Base-by-base conservation (phyloP, 2,329 filamentous ascomycete genomes). In the Rugonectria rugulosa region DNA sequence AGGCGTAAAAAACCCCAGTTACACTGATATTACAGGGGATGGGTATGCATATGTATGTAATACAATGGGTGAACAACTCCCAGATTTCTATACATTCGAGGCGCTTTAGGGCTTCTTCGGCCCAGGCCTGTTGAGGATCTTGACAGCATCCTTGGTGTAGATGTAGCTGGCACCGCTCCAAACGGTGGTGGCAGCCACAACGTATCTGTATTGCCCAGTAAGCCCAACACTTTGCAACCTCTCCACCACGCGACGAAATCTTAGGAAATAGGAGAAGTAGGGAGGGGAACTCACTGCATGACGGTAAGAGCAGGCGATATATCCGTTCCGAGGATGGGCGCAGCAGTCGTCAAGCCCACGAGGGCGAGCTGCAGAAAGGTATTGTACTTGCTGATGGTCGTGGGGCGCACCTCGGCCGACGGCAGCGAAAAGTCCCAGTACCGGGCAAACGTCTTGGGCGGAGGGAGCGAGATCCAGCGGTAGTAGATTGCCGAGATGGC, bases 381-480 rank as follows among this genome's bases (percentile, higher is more conserved):
- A 75, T 99, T 99, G 74, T 92, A 88, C 78, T 96, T 96, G 75
- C 89, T 92, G 59, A 96, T 91, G 2, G 83, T 88, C 0, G 91
- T 95, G 1, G 91, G 91, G 57, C 86, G 88, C 6, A 96, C 91
- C 74, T 95, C 91, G 3, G 91, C 91, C 32, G 88, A 91, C 2
- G 91, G 95, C 12, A 99, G 82, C 3, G 90, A 94, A 71, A 99
- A 98, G 75, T 99, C 95, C 95, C 95, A 99, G 75, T 98, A 99
- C 15, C 95, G 82, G 15, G 84, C 77, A 74, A 97, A 91, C 0
- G 95, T 98, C 77, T 98, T 98, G 2, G 95, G 95, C 0, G 91
- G 88, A 1, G 95, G 95, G 6, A 99, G 82, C 2, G 91, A 96
- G 63, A 97, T 96, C 85, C 92, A 98, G 61, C 95, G 89, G 74